These are phyloP conservation scores for Corniculantispora saksenae DNA, from an alignment of 2,329 filamentous ascomycete species.

Conservation along the genomic window DNA sequence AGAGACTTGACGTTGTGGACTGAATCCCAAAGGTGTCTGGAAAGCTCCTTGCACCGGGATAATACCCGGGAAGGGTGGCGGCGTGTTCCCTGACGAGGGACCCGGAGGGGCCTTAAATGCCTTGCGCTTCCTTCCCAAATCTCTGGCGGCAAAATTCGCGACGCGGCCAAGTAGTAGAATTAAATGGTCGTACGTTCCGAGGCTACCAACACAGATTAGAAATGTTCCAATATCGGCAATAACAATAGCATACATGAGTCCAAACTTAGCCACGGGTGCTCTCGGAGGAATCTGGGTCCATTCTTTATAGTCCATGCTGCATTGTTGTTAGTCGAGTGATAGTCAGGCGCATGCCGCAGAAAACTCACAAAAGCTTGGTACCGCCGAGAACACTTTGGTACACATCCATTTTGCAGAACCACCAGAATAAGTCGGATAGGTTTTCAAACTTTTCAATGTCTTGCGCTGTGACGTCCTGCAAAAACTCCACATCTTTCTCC, in stretches of 20 bases:
- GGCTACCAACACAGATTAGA: conserved; percentile 48
- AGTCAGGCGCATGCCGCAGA: not conserved
- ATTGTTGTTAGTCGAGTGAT: not conserved
- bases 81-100: conserved; percentile 31
- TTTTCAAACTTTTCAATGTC: conserved; percentile 82
- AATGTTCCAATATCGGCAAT: not conserved
- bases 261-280: conserved; percentile 72
- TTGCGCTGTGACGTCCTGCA: conserved; percentile 42
- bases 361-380: conserved; percentile 76
- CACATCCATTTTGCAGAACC: conserved; percentile 91
- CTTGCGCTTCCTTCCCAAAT: conserved; percentile 75
- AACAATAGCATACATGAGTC: conserved; percentile 63
- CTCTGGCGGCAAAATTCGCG: conserved; percentile 74
- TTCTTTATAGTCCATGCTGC: conserved; percentile 73
- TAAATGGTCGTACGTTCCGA: conserved; percentile 87
- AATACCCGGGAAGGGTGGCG: conserved; percentile 54
- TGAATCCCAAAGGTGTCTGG: conserved; percentile 55
- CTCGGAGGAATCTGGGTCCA: conserved; percentile 90
- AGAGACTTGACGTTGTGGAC: conserved; percentile 47
- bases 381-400: conserved; percentile 90
- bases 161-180: conserved; percentile 79
- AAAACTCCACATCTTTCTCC: conserved; percentile 29
- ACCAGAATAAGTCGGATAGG: conserved; percentile 88
- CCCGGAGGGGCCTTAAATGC: conserved; percentile 40
- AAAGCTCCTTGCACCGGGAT: conserved; percentile 54